Evolutionary conservation across 2,329 filamentous ascomycete species (phyloP).

Genomic region (Juglanconis sp.): DNA sequence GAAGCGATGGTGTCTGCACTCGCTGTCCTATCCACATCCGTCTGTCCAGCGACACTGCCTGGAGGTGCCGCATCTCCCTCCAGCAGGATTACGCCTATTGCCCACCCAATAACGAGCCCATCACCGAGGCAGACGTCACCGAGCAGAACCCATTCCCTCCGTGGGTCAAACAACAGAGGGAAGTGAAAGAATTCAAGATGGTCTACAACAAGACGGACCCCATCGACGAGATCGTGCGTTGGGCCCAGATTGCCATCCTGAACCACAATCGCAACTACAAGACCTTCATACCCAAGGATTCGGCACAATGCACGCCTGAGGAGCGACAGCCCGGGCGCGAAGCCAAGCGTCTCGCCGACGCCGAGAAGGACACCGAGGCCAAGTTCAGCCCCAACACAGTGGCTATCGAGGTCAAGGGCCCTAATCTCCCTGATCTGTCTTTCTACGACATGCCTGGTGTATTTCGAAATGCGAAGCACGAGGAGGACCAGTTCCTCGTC

Average conservation of each 20-base stretch:
- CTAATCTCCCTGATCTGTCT: conserved; percentile 67
- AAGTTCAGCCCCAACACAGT: conserved; percentile 83
- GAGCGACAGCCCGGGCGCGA: conserved; percentile 14
- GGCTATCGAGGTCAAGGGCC: conserved; percentile 69
- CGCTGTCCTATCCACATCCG: conserved; percentile 79
- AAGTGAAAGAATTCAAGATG: conserved; percentile 58
- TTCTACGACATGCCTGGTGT: conserved; percentile 87
- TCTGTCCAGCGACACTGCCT: conserved; percentile 56
- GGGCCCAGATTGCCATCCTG: conserved; percentile 74
- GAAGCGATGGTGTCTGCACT: conserved; percentile 71
- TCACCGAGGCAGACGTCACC: conserved; percentile 46
- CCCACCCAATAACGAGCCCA: conserved; percentile 35
- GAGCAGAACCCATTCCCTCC: conserved; percentile 57
- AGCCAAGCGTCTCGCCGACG: conserved; percentile 25
- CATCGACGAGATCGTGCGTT: conserved; percentile 66
- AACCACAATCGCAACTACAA: conserved; percentile 58
- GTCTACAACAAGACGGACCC: conserved; percentile 59
- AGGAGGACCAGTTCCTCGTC: conserved; percentile 66
- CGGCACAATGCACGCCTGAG: conserved; percentile 24
- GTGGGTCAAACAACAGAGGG: conserved; percentile 54
- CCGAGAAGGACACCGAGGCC: conserved; percentile 46
- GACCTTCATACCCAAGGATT: conserved; percentile 49
- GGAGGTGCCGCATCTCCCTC: conserved; percentile 67
- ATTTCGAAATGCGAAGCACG: conserved; percentile 65
- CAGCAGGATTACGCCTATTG: conserved; percentile 61